Evolutionary conservation across 2,329 filamentous ascomycete species (phyloP), one percentile per base, ranked within the genome.

Genomic region (Colletotrichum echinochloae): DNA sequence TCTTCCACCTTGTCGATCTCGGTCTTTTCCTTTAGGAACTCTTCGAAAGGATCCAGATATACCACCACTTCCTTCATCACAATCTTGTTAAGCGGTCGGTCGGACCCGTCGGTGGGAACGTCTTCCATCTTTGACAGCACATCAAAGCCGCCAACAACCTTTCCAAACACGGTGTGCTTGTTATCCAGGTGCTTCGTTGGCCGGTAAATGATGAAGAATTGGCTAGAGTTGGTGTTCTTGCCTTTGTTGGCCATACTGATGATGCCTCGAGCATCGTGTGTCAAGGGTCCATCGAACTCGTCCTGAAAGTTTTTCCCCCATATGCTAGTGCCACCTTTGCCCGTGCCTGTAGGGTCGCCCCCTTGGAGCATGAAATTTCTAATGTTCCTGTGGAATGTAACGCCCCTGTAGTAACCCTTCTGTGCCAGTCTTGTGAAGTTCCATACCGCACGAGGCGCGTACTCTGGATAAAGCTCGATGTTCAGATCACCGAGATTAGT

Each of bases 201-300:
- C 60, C 94, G 91, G 80, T 99, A 99, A 0, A 92, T 93, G 78
- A 99, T 92, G 85, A 98, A 99, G 79, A 91, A 99, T 81, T 99
- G 96, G 75, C 90, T 94, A 11, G 93, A 96, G 81, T 99, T 99
- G 28, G 95, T 98, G 78, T 98, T 95, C 78, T 98, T 98, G 69
- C 96, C 96, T 79, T 99, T 99, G 81, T 99, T 99, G 49, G 96
- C 96, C 96, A 99, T 99, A 74, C 92, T 94, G 33, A 97, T 78
- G 0, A 95, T 88, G 16, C 96, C 96, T 35, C 95, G 87, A 0
- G 87, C 83, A 77, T 94, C 92, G 76, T 99, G 96, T n/a, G 91
- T 92, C 49, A 94, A 81, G 0, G 95, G 94, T 0, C 95, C 94
- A 20, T 98, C 94, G 73, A 98, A 92, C 79, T 99, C 96, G 79